Base-by-base conservation (phyloP, 225 moss, liverwort and hornwort species). In the Anthoceros angustus region DNA sequence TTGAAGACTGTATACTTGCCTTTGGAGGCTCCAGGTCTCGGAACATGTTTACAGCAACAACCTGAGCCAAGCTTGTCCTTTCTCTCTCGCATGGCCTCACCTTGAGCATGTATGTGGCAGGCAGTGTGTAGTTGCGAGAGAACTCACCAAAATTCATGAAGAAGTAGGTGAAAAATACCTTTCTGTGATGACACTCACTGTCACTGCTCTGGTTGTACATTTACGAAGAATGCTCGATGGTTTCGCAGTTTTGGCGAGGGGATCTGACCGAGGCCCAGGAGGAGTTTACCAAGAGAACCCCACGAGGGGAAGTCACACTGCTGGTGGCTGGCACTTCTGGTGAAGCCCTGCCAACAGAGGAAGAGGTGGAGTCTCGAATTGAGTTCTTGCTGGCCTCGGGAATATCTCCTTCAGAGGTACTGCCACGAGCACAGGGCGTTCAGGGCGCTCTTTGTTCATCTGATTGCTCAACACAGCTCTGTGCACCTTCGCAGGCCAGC, bases 71-170 rank as follows among this genome's bases (percentile, higher is more conserved):
- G n/a, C 55, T 20, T 55, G 55, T 55, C 23, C 23, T 20, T 23
- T 4, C 7, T 55, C n/a, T 55, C 55, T 15, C n/a, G n/a, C 55
- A 55, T 9, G 14, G 6, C 7, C 55, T 55, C 7, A 55, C 55
- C 14, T 55, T 23, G 23, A 32, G 32, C 32, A 15, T 55, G 55
- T 9, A 14, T 55, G 55, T 23, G 23, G n/a, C 72, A 98, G 98
- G 76, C 84, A 81, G 49, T 92, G 98, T 69, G 92, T 85, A 67
- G 83, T 98, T 65, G 98, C 98, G 62, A 87, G 98, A 78, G 98
- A 98, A 71, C 88, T 98, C 83, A 98, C 98, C 49, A 98, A 98
- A 78, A 65, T 84, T 70, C 92, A 98, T 50, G 98, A 98, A 78
- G 98, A 92, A 92, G 98, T 98, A 75, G 65, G 12, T 9, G n/a